Conservation (phyloP, 2,329 filamentous ascomycete genomes). For the Aureobasidium sp. region DNA sequence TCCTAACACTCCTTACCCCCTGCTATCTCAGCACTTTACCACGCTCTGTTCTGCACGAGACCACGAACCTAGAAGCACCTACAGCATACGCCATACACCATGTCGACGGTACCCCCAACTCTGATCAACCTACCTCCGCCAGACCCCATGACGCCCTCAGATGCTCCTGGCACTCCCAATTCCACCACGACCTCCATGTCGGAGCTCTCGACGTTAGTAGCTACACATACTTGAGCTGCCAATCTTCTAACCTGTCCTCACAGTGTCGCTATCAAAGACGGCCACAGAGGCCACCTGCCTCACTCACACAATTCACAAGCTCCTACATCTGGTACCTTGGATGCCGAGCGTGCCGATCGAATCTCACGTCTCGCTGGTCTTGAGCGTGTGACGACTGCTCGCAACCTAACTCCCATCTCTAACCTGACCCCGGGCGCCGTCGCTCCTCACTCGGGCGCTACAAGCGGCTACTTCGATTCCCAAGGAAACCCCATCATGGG, state of each 20-base stretch:
- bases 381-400: constrained; percentile 73
- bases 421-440: constrained; percentile 38
- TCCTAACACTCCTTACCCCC: not conserved
- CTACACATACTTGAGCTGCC: not conserved
- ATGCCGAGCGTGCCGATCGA: constrained; percentile 87
- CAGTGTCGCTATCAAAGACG: constrained; percentile 83
- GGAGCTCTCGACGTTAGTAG: constrained; percentile 60
- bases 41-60: not conserved
- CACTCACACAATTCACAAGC: constrained; percentile 38
- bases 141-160: constrained; percentile 76
- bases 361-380: constrained; percentile 92
- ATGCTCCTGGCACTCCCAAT: constrained; percentile 87
- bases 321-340: constrained; percentile 56
- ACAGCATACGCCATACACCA: not conserved
- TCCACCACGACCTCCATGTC: constrained; percentile 88
- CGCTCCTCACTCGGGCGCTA: constrained; percentile 30
- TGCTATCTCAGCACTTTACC: not conserved
- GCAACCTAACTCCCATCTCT: constrained; percentile 33
- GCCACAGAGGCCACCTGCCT: constrained; percentile 72
- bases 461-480: constrained; percentile 67
- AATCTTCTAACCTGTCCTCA: not conserved
- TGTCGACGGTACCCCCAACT: constrained; percentile 41
- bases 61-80: not conserved
- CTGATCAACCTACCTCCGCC: constrained; percentile 79
- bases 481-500: constrained; percentile 58